Evolutionary conservation across 768 basidiomycete species (phyloP), one percentile per base, ranked within the genome.

Genomic region (Boletus eberwhitei): DNA sequence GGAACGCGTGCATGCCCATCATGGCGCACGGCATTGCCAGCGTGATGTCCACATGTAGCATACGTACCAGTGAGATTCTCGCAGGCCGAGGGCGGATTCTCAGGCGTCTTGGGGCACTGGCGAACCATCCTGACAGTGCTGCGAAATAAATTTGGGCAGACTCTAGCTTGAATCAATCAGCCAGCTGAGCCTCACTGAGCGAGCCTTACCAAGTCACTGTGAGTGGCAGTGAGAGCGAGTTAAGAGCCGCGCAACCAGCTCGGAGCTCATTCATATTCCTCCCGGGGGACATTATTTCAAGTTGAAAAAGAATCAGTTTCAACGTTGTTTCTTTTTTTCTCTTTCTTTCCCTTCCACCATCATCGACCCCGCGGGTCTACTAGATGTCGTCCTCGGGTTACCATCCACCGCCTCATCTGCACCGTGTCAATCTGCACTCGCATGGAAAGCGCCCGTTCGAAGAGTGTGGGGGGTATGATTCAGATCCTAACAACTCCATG

Each of bases 371-470:
- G 50, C 37, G 36, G 50, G 59, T 53, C 55, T 49, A 38, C 59
- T 46, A 26, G 48, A 64, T 61, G 60, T 68, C 67, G 32, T 68
- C 66, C 53, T 52, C 64, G 47, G 39, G 47, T 48, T 64, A 52
- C 58, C 64, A 59, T 60, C 49, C 68, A 19, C 52, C 65, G 16
- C 43, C 65, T 1, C 65, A 59, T 39, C 60, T 64, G 34, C 66
- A 62, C 50, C 65, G 59, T 55, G 62, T 69, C 50, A 55, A 55
- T 45, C 51, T 61, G 14, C 65, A 65, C 38, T 54, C 68, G 35
- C 61, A 65, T 59, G 67, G 58, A 59, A 68, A 69, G 62, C 68
- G 68, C 61, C 66, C 66, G 50, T 69, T 69, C 48, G 68, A 70
- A 19, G 68, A 70, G 42, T 68, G 66, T 64, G 66, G 63, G 54